Percentiles rank a stretch among this genome's conserved stretches.
Conservation (phyloP, 2,329 filamentous ascomycete species). For the Diaporthe citriasiana region DNA sequence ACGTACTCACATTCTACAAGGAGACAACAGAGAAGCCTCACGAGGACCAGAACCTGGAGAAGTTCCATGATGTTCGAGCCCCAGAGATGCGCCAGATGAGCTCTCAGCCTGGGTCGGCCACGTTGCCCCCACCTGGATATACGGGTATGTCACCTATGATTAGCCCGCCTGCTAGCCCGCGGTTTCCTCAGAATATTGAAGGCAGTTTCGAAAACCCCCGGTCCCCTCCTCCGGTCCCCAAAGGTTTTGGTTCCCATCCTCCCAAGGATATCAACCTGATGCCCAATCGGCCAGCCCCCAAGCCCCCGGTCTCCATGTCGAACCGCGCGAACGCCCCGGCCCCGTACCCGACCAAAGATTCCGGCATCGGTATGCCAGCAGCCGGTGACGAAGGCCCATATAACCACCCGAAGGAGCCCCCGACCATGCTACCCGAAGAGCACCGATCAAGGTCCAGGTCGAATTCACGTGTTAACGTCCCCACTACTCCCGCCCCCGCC, state of each 20-base stretch:
- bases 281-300: constrained; percentile 87
- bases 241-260: constrained; percentile 61
- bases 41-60: constrained; percentile 93
- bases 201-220: constrained; percentile 98
- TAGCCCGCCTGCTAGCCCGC: constrained; percentile 85
- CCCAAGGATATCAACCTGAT: constrained; percentile 74
- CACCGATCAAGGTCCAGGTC: constrained; percentile 78
- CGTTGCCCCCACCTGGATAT: constrained; percentile 66
- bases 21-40: constrained; percentile 86
- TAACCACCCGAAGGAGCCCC: constrained; percentile 65
- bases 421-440: constrained; percentile 75
- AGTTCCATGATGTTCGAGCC: constrained; percentile 89
- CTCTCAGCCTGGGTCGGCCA: constrained; percentile 58
- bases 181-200: constrained; percentile 88
- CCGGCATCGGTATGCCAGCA: constrained; percentile 73
- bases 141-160: constrained; percentile 73
- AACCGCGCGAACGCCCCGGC: constrained; percentile 68
- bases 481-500: constrained; percentile 49
- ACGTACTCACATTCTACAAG: constrained; percentile 97
- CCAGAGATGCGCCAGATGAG: constrained; percentile 63
- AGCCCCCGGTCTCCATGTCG: constrained; percentile 79
- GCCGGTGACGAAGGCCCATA: constrained; percentile 69
- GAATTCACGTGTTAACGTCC: constrained; percentile 73
- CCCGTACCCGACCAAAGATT: constrained; percentile 72
- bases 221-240: constrained; percentile 90